Evolutionary conservation across 495 filamentous ascomycete species (phyloP), one percentile per base, ranked within the genome.

Genomic region (Melanomma pulvis-pyrius): DNA sequence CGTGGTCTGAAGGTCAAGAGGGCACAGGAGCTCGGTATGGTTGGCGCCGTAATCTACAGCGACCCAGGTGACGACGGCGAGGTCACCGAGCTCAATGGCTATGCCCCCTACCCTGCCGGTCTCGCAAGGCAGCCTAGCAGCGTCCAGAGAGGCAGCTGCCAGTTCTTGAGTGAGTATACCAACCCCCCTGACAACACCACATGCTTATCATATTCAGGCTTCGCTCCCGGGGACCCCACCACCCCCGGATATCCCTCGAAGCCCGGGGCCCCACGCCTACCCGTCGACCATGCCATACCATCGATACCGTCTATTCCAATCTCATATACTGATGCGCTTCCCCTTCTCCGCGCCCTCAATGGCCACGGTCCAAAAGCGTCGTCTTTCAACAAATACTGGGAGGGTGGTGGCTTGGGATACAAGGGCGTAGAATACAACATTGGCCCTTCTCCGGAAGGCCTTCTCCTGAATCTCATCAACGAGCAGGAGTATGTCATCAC

Each of bases 161-260:
- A 96, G 73, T 98, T 92, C 67, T 77, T 97, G 66, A 96, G 81
- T 84, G 78, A 75, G 80, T 71, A n/a, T 36, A 47, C 51, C 39
- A 44, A 2, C 8, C 39, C 39, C n/a, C 39, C 13, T 44, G 8
- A 36, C 15, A 52, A 2, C 0, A 34, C 52, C 17, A n/a, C 32
- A 19, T 54, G 11, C 46, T 73, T 36, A 69, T 50, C 30, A 22
- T 55, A 12, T 30, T 0, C 49, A 87, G 85, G 83, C 65, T 76
- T 88, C 22, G 79, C 82, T 57, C 84, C 87, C 24, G 85, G 84
- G 65, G 87, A 89, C 71, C 86, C 89, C 58, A 98, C 94, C 2
- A 98, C 94, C 0, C 92, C 92, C 21, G 96, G 96, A 26, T 97
- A 94, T 71, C 90, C 94, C 39, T 97, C 93, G 0, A 92, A 93